These are phyloP conservation scores for Cystobasidium pallidum DNA, from an alignment of 1,284 basidiomycete species.

Conservation along the genomic window DNA sequence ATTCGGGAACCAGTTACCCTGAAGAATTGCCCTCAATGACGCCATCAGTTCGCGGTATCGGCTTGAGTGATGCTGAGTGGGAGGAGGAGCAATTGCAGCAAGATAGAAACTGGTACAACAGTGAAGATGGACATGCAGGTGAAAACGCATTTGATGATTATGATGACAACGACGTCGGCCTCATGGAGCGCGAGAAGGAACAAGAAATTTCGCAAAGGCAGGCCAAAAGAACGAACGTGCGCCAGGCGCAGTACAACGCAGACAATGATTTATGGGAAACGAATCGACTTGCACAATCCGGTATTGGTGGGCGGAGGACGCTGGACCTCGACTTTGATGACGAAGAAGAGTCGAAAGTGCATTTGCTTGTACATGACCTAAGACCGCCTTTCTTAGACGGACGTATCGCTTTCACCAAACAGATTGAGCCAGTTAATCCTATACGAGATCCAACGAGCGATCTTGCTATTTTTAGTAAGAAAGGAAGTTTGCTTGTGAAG, in stretches of 20 bases:
- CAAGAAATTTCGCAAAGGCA: slow-evolving; percentile 69
- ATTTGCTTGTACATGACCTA: slow-evolving; percentile 94
- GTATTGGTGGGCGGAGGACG: slow-evolving; percentile 75
- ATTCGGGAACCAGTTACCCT: slow-evolving; percentile 50
- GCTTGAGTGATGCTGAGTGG: slow-evolving; percentile 66
- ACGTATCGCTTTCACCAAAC: slow-evolving; percentile 91
- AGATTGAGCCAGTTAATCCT: slow-evolving; percentile 95
- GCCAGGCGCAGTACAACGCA: slow-evolving; percentile 93
- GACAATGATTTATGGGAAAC: slow-evolving; percentile 99
- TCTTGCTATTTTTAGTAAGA: slow-evolving; percentile 92
- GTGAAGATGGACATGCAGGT: slow-evolving; percentile 74
- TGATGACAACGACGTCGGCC: slow-evolving; percentile 68
- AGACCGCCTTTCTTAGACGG: slow-evolving; percentile 98
- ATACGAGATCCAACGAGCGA: slow-evolving; percentile 92
- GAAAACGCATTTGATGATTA: slow-evolving; percentile 93
- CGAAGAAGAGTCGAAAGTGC: slow-evolving; percentile 90
- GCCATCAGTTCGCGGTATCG: slow-evolving; percentile 31
- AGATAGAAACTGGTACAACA: slow-evolving; percentile 92
- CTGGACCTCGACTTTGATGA: slow-evolving; percentile 86
- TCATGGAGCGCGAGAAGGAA: slow-evolving; percentile 72
- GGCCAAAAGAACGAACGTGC: slow-evolving; percentile 75
- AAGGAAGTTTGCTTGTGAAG: slow-evolving; percentile 88
- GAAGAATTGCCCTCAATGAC: slow-evolving; percentile 48
- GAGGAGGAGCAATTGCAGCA: slow-evolving; percentile 87
- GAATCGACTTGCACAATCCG: slow-evolving; percentile 94